Evolutionary conservation across 345 rosid genomes (phyloP), one percentile per base, ranked within the genome.

Genomic region (Lagerstroemia speciosa): DNA sequence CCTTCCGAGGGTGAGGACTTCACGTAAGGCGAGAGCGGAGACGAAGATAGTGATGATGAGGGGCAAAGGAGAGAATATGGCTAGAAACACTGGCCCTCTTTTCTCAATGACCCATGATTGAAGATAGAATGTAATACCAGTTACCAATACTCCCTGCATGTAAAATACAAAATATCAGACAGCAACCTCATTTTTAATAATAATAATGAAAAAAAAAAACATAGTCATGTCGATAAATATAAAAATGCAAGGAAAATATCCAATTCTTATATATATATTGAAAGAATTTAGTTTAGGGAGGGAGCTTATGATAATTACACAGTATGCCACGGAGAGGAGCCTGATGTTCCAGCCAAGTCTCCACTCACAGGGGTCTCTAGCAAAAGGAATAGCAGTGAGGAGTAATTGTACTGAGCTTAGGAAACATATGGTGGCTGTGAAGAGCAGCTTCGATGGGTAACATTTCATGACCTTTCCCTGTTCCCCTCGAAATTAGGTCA

Each of bases 41-140:
- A 76, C 77, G 57, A 91, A 52, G 32, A 85, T 75, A 50, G 98
- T 93, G 67, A 93, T 85, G 66, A 85, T 61, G 43, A 93, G 76
- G 71, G 76, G 73, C 68, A 93, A 69, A 11, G 98, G 98, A 10
- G 92, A 89, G 16, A 92, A 85, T 91, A 87, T 91, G 68, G 97
- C 92, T 71, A 89, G 71, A 76, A 89, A 89, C 8, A 93, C 97
- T 41, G 98, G 96, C 37, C 98, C 98, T 62, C 80, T 87, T 77
- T 83, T 89, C 79, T 91, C 98, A 60, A 93, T 81, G 45, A 93
- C 81, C 97, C 94, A 93, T 41, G 98, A 78, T 81, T 93, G 98
- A 22, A 93, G 67, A 76, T 91, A 93, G 75, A 78, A 89, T 32
- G 98, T 80, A 27, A 87, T 73, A 0, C 96, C 96, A 5, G 97